These are phyloP conservation scores for Fraxinus velutina DNA, from an alignment of 305 asterid species.

Conservation along the genomic window DNA sequence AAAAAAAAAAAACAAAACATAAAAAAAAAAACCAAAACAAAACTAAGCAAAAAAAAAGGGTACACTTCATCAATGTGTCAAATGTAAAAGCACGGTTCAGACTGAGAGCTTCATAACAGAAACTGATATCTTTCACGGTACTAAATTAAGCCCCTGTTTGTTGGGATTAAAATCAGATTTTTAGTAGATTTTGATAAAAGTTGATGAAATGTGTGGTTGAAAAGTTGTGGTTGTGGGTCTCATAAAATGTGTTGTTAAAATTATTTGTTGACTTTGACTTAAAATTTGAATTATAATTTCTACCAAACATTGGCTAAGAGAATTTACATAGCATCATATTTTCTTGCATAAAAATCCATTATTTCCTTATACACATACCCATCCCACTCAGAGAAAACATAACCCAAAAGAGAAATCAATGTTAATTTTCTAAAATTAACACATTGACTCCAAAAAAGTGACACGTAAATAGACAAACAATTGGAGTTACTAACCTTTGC, in stretches of 20 bases:
- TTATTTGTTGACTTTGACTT: background rate
- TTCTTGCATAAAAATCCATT: background rate
- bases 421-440: background rate
- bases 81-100: background rate
- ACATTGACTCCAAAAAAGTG: background rate
- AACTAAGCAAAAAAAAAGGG: background rate
- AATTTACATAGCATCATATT: background rate
- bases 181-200: background rate
- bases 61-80: background rate
- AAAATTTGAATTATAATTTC: background rate
- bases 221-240: background rate
- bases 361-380: background rate
- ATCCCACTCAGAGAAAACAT: background rate
- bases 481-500: constrained; percentile 59
- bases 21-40: background rate
- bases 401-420: background rate
- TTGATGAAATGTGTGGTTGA: background rate
- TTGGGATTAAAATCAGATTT: background rate
- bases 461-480: background rate
- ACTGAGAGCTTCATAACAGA: background rate
- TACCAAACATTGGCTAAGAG: background rate
- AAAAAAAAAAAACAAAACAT: no score
- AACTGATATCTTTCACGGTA: background rate
- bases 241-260: background rate
- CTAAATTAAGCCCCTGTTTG: background rate